A percentile compares a stretch with the other conserved stretches of the same genome.
Conservation (phyloP, 257 asterid species). For the Plantago ovata region DNA sequence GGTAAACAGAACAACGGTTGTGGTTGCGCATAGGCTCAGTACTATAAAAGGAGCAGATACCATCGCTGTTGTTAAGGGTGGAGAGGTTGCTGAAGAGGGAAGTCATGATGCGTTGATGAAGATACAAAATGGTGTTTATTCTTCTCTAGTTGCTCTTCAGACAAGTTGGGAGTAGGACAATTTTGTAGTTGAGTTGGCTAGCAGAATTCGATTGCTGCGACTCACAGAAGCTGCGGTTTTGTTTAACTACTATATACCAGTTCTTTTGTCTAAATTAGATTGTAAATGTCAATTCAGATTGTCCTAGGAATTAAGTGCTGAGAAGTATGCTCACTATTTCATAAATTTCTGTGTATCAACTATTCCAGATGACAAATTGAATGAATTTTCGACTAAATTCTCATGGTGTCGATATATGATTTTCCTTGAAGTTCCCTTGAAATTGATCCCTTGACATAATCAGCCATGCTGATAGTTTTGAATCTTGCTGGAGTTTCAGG, state of each 20-base stretch:
- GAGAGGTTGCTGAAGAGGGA: slow-evolving; percentile 62
- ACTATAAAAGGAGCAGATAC: slow-evolving; percentile 65
- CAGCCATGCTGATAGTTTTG: slow-evolving; percentile 27
- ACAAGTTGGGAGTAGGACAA: slow-evolving; percentile 21
- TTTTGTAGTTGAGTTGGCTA: background rate
- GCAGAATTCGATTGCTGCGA: no score
- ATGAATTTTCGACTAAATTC: slow-evolving; percentile 14
- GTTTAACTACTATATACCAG: no score
- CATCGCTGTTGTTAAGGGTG: slow-evolving; percentile 73
- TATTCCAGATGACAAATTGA: no score
- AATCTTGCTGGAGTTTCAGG: slow-evolving; percentile 39
- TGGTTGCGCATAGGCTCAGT: slow-evolving; percentile 63
- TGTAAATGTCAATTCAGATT: background rate
- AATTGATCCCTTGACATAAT: slow-evolving; percentile 27
- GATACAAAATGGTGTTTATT: slow-evolving; percentile 53
- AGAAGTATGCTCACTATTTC: background rate
- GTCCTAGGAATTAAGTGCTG: background rate
- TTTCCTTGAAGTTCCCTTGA: slow-evolving; percentile 43
- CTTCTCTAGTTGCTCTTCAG: slow-evolving; percentile 68
- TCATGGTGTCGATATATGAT: slow-evolving; percentile 39
- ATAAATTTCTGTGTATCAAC: background rate
- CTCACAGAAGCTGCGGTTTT: no score
- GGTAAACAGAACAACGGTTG: slow-evolving; percentile 67
- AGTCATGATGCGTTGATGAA: slow-evolving; percentile 55
- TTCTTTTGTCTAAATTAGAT: background rate